phyloP scores from a whole-genome alignment of 2,329 filamentous ascomycete species.

The Fusarium humuli region DNA sequence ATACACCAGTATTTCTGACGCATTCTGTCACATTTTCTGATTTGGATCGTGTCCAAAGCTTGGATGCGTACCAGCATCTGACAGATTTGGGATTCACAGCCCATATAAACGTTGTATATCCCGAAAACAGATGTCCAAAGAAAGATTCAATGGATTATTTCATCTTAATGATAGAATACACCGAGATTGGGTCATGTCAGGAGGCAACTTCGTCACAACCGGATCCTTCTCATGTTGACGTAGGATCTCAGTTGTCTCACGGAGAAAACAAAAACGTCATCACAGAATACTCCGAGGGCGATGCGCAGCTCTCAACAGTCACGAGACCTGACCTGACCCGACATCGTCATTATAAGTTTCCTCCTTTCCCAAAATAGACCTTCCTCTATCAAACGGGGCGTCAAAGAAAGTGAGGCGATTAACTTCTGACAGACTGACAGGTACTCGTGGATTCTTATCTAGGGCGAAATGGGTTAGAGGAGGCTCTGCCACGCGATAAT shows the following conservation, averaged over 20 bases:
- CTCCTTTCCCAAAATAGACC: neutral
- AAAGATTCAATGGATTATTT: neutral
- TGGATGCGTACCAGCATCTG: neutral
- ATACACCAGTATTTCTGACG: neutral
- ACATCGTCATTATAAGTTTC: neutral
- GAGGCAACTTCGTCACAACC: neutral
- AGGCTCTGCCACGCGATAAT: slow-evolving; percentile 27
- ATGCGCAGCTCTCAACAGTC: neutral
- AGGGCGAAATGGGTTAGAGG: slow-evolving; percentile 35
- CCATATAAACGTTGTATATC: neutral
- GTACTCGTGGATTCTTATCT: slow-evolving; percentile 22
- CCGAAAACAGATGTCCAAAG: neutral
- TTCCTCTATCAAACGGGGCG: slow-evolving; percentile 20
- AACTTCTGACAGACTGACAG: slow-evolving; percentile 13
- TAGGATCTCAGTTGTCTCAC: neutral
- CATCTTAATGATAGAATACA: neutral
- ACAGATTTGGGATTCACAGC: neutral
- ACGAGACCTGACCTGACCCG: neutral
- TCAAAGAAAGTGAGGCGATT: slow-evolving; percentile 27
- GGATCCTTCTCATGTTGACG: neutral
- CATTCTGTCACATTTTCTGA: neutral
- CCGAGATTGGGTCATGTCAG: neutral
- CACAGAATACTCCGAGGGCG: neutral
- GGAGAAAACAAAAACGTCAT: neutral
- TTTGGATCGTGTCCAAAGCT: neutral